Percentiles rank a stretch among this genome's conserved stretches.
Conservation (phyloP, 2,329 filamentous ascomycete species). For the Pyrenophora tritici-repentis region DNA sequence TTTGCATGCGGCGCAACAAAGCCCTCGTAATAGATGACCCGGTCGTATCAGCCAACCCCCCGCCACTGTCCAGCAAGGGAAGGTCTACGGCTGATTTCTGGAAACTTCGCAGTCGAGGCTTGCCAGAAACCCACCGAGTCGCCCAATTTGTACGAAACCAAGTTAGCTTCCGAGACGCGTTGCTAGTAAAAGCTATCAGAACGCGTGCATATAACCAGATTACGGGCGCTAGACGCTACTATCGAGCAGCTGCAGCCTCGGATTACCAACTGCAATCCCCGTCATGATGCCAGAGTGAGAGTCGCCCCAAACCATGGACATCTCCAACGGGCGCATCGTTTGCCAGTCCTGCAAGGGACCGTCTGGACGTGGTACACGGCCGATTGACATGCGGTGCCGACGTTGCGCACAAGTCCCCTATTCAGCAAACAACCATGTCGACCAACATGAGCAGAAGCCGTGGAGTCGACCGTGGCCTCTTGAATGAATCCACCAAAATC, state of each 20-base stretch:
- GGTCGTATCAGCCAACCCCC: slow-evolving; percentile 31
- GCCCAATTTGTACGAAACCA: slow-evolving; percentile 20
- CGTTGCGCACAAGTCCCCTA: slow-evolving; percentile 10
- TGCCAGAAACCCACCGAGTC: slow-evolving; percentile 17
- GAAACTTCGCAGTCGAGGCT: slow-evolving; percentile 23
- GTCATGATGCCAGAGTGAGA: too few species aligned
- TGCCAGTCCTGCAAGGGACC: slow-evolving; percentile 13
- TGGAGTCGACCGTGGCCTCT: slow-evolving; percentile 14
- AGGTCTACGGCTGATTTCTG: slow-evolving; percentile 33
- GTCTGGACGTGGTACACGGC: too few species aligned
- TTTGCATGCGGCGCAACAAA: slow-evolving; percentile 34
- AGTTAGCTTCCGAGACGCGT: slow-evolving; percentile 16
- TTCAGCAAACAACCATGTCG: slow-evolving; percentile 37
- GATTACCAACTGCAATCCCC: slow-evolving; percentile 18
- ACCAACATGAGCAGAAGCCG: slow-evolving; percentile 25
- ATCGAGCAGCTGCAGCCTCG: slow-evolving; percentile 9
- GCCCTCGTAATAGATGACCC: slow-evolving; percentile 27
- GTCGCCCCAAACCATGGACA: slow-evolving; percentile 14
- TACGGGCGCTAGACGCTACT: slow-evolving; percentile 13
- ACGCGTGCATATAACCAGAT: slow-evolving; percentile 15
- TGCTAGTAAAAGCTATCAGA: slow-evolving; percentile 10
- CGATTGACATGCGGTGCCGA: too few species aligned
- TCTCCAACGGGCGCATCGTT: background rate
- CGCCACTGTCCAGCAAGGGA: slow-evolving; percentile 41
- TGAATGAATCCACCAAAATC: background rate